A percentile compares a stretch with the other conserved stretches of the same genome.
Conservation (phyloP, 345 rosid species). For the Orychophragmus violaceus region DNA sequence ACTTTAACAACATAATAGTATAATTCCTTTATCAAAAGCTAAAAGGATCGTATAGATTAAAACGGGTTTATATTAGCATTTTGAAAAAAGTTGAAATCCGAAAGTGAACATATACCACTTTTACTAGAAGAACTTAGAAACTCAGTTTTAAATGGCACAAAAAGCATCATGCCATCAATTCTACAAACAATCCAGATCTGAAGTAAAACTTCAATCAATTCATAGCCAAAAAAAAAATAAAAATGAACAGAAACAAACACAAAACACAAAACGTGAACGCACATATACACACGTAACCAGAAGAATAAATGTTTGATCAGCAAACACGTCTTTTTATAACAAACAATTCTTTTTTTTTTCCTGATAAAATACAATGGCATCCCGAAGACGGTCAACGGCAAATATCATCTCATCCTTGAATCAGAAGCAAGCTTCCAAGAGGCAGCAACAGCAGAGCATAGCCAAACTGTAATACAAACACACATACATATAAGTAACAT, state of each 20-base stretch:
- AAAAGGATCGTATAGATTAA: no score
- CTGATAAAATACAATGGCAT: not conserved
- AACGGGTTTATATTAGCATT: no score
- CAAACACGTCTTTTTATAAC: conserved; percentile 2
- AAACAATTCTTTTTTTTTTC: not conserved
- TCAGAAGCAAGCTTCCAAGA: conserved; percentile 65
- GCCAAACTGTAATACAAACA: conserved; percentile 47
- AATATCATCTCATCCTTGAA: conserved; percentile 3
- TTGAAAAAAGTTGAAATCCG: no score
- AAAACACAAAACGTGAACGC: conserved; percentile 16
- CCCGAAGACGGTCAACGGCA: conserved; percentile 12
- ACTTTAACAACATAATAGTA: no score
- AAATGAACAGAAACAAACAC: not conserved
- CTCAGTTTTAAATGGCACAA: no score
- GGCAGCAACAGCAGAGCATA: conserved; percentile 62
- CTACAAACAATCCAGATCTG: no score
- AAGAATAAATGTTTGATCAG: not conserved
- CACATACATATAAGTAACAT: not conserved
- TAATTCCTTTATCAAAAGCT: no score
- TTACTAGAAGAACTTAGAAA: no score
- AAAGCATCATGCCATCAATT: no score
- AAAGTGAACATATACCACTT: no score
- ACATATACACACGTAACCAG: not conserved
- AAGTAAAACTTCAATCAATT: not conserved
- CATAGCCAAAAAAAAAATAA: not conserved